phyloP scores from a whole-genome alignment of 2,329 filamentous ascomycete species.

The Exophiala aquamarina region DNA sequence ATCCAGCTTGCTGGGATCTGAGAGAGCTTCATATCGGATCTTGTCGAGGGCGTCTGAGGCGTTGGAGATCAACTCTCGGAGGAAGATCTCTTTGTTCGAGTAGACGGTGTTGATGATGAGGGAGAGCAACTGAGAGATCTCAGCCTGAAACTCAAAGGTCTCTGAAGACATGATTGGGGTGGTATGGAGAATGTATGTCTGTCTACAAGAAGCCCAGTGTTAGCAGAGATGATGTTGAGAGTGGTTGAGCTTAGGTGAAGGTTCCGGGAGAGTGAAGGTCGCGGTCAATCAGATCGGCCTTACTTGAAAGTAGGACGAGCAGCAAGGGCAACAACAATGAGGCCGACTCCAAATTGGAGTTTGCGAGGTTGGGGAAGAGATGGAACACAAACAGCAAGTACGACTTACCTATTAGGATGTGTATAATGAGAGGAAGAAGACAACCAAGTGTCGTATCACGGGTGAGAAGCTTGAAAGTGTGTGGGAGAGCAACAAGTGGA shows the following conservation, averaged over 20 bases:
- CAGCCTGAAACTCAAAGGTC: conserved; percentile 99
- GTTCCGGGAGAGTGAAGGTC: too few species aligned
- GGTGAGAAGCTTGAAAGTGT: too few species aligned
- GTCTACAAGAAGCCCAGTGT: conserved; percentile 10
- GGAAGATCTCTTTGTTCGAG: conserved; percentile 99
- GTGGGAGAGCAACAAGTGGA: too few species aligned
- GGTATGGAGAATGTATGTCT: conserved; percentile 18
- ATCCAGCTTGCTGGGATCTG: conserved; percentile 96
- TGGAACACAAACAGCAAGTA: too few species aligned
- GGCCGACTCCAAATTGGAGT: too few species aligned
- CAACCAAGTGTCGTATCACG: too few species aligned
- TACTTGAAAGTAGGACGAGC: too few species aligned
- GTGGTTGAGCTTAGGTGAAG: not conserved
- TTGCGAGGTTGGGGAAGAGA: too few species aligned
- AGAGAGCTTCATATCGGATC: conserved; percentile 98
- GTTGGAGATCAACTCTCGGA: conserved; percentile 98
- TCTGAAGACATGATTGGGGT: conserved; percentile 74
- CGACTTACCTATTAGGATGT: too few species aligned
- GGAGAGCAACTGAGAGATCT: conserved; percentile 99
- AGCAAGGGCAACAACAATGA: too few species aligned
- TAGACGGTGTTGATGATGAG: conserved; percentile 99
- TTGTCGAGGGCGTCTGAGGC: conserved; percentile 99
- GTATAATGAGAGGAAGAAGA: too few species aligned
- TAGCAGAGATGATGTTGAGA: not conserved
- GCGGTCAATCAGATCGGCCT: too few species aligned